These are phyloP conservation scores for Gnomoniopsis sp. DNA, from an alignment of 2,329 filamentous ascomycete genomes.

Conservation along the genomic window DNA sequence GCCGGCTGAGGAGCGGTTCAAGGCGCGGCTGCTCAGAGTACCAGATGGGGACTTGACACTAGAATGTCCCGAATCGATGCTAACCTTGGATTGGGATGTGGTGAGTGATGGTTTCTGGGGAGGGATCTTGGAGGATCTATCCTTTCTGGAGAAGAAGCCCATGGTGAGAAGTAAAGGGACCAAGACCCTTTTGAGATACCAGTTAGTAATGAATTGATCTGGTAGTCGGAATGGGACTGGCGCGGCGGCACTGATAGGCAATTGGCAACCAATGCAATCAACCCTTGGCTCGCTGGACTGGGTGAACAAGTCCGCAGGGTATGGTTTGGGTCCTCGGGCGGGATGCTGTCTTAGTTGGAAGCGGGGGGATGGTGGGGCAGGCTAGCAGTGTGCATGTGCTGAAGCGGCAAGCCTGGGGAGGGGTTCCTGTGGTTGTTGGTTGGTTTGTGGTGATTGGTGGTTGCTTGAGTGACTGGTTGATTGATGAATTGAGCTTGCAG, in stretches of 20 bases:
- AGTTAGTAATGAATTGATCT: background rate
- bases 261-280: background rate
- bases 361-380: no score
- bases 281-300: background rate
- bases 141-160: slow-evolving; percentile 55
- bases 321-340: no score
- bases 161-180: slow-evolving; percentile 32
- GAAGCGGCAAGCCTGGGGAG: no score
- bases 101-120: slow-evolving; percentile 36
- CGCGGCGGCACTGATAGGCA: slow-evolving; percentile 6
- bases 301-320: background rate
- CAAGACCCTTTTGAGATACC: background rate
- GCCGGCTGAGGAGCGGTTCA: slow-evolving; percentile 49
- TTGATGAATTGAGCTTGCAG: no score
- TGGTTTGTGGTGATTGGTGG: no score
- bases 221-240: background rate
- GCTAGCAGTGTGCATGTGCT: no score
- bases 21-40: slow-evolving; percentile 32
- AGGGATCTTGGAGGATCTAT: slow-evolving; percentile 42
- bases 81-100: slow-evolving; percentile 46
- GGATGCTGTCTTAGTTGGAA: no score
- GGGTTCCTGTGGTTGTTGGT: no score
- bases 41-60: slow-evolving; percentile 39
- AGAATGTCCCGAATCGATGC: slow-evolving; percentile 49
- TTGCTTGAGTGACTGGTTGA: no score